A percentile compares a stretch with the other conserved stretches of the same genome.
phyloP scores from a whole-genome alignment of 73 alveolate species.

The Urostyla sp. region DNA sequence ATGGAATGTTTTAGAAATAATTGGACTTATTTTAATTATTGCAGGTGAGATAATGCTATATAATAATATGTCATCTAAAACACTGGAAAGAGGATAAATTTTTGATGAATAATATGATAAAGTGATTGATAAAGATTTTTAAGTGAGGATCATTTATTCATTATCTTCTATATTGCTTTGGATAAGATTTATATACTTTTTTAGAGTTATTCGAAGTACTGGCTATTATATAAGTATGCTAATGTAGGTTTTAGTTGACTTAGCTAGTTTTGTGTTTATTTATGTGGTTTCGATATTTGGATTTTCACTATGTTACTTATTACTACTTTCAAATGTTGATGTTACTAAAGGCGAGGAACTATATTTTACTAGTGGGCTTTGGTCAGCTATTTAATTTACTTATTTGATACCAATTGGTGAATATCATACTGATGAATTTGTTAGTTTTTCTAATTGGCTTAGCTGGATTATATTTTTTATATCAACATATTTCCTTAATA shows the following conservation, averaged over 20 bases:
- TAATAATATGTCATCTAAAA: too few relatives aligned
- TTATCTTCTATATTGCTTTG: conserved; percentile 57
- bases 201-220: conserved; percentile 49
- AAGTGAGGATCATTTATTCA: conserved; percentile 20
- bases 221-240: conserved; percentile 58
- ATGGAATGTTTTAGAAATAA: conserved; percentile 57
- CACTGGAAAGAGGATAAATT: not conserved
- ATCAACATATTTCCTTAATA: conserved; percentile 36
- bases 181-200: conserved; percentile 63
- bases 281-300: conserved; percentile 37
- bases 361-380: too few relatives aligned
- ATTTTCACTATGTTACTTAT: conserved; percentile 42
- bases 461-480: conserved; percentile 36
- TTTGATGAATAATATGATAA: not conserved
- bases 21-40: too few relatives aligned
- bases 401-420: conserved; percentile 45
- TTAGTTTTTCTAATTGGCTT: not conserved
- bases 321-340: not conserved
- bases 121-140: too few relatives aligned
- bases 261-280: conserved; percentile 39
- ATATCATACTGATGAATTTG: conserved; percentile 30
- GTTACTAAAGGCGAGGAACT: not conserved
- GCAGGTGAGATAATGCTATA: too few relatives aligned
- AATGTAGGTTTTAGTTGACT: conserved; percentile 40
- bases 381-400: not conserved